Conservation (phyloP, 768 basidiomycete genomes). For the Kwoniella botswanensis region DNA sequence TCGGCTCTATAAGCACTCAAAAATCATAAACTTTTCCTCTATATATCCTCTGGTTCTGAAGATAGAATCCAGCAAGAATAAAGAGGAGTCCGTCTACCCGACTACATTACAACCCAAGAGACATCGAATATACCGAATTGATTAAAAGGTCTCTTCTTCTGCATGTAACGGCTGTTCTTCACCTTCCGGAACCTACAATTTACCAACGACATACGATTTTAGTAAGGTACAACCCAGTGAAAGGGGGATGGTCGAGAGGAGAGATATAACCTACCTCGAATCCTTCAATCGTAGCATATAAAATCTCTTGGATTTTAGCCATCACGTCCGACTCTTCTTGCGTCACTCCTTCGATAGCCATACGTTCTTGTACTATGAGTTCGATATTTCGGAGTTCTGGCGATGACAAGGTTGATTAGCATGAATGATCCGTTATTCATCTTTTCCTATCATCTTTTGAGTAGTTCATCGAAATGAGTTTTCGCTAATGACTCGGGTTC, state of each 20-base stretch:
- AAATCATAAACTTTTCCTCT: background rate
- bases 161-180: constrained; percentile 28
- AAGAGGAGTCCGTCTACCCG: too few species aligned
- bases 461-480: too few species aligned
- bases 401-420: background rate
- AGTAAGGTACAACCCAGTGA: too few species aligned
- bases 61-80: too few species aligned
- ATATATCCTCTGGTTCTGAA: too few species aligned
- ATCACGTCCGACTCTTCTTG: constrained; percentile 61
- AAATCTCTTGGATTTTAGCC: constrained; percentile 82
- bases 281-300: constrained; percentile 91
- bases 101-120: too few species aligned
- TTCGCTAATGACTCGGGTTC: too few species aligned
- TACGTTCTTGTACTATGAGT: constrained; percentile 81
- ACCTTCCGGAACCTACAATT: constrained; percentile 29
- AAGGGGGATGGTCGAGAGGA: too few species aligned
- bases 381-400: constrained; percentile 91
- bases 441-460: too few species aligned
- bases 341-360: constrained; percentile 68
- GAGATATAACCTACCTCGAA: constrained; percentile 12
- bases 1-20: background rate
- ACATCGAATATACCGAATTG: too few species aligned
- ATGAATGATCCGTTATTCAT: background rate
- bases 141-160: constrained; percentile 54
- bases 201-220: background rate